phyloP scores from a whole-genome alignment of 2,329 filamentous ascomycete species.

The Cadophora sp. region DNA sequence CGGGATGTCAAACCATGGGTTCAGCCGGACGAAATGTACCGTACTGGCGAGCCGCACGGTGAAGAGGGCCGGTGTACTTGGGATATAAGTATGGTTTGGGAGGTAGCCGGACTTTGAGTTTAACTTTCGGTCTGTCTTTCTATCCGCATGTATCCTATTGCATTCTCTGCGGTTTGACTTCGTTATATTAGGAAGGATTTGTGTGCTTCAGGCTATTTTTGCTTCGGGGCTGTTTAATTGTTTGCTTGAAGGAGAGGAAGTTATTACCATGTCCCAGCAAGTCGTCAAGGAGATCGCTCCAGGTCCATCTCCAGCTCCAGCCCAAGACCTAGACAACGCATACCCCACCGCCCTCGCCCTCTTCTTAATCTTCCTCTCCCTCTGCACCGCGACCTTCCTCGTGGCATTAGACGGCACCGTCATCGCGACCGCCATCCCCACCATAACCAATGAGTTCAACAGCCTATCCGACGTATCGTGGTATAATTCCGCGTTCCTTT shows the following conservation, averaged over 20 bases:
- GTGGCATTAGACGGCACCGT: constrained; percentile 33
- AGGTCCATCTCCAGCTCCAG: not conserved
- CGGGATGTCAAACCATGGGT: not conserved
- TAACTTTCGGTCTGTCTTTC: not conserved
- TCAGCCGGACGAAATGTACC: not conserved
- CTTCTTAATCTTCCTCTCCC: constrained; percentile 21
- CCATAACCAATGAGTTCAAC: constrained; percentile 47
- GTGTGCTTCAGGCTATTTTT: too few relatives aligned
- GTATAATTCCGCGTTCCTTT: constrained; percentile 45
- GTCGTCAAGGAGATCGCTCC: too few relatives aligned
- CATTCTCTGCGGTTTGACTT: too few relatives aligned
- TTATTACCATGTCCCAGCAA: too few relatives aligned
- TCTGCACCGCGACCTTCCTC: constrained; percentile 28
- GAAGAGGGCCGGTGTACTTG: not conserved
- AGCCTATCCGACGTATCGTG: constrained; percentile 45
- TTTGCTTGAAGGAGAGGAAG: too few relatives aligned
- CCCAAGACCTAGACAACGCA: not conserved
- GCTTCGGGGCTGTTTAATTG: too few relatives aligned
- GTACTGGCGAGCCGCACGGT: not conserved
- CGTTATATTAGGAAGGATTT: too few relatives aligned
- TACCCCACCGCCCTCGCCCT: constrained; percentile 25
- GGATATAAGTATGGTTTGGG: not conserved
- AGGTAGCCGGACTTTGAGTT: not conserved
- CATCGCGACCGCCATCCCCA: constrained; percentile 45
- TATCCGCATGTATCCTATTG: too few relatives aligned